Evolutionary conservation across 192 early-diverging fungal species (phyloP), one percentile per base, ranked within the genome.

Genomic region (Podila horticola): DNA sequence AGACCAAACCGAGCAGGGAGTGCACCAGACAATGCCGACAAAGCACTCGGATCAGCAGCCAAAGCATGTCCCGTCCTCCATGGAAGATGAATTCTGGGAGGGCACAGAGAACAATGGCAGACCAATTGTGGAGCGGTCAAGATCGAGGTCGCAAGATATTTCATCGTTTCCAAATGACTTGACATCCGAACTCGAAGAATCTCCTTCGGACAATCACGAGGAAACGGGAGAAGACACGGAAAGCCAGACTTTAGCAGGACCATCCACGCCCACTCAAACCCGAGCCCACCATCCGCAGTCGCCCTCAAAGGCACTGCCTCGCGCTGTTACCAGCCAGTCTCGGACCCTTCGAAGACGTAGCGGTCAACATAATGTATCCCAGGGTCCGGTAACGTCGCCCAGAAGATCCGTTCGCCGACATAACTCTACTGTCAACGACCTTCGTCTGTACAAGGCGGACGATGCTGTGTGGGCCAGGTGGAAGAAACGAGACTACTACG

Each of bases 381-480:
- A 12, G 52, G n/a, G n/a, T 55, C 52, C 20, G 8, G 17, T 9
- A 8, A 24, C 52, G 17, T 26, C 52, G 8, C n/a, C 24, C 5
- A 55, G 75, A 15, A 45, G 64, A n/a, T 62, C 64, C 41, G 34
- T 68, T 13, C 71, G 77, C 0, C 62, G 77, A 17, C 48, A 59
- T 0, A 45, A 41, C 19, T 81, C 77, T 6, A n/a, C 45, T 15
- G 45, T 58, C 4, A 71, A 81, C 29, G 57, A 41, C 0, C 17
- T 69, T 31, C 67, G 71, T 8, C 17, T 26, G 0, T 81, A 73
- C 49, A 72, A 66, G 49, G 26, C 24, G 3, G 48, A 65, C 49
- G 77, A 68, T 30, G 20, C 71, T 17, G 77, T 81, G 20, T 81
- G 77, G 77, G 77, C 71, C 29, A 58, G 6, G 11, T 81, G 77